A percentile compares a stretch with the other conserved stretches of the same genome.
These are phyloP conservation scores for Phoma sp. DNA, from an alignment of 2,329 filamentous ascomycete genomes.

Conservation along the genomic window DNA sequence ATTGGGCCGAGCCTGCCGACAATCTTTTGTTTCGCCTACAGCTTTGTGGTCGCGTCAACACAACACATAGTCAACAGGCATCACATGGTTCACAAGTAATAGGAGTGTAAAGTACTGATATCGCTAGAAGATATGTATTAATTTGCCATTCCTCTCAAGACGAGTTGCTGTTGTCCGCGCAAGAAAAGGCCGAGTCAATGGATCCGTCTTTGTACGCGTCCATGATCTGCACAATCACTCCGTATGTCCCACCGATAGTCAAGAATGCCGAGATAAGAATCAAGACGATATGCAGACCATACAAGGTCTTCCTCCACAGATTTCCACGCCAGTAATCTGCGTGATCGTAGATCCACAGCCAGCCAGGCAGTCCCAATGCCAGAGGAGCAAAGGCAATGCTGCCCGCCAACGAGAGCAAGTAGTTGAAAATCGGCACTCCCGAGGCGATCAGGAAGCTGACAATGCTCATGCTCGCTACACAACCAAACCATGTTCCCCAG, in stretches of 20 bases:
- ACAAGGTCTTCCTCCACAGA: slow-evolving; percentile 45
- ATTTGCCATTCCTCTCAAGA: slow-evolving; percentile 14
- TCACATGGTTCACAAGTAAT: neutral
- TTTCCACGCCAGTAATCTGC: slow-evolving; percentile 49
- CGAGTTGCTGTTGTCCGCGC: slow-evolving; percentile 41
- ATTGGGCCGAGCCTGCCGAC: neutral
- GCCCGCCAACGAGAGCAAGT: slow-evolving; percentile 57
- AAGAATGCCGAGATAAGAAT: slow-evolving; percentile 57
- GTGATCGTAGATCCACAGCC: slow-evolving; percentile 61
- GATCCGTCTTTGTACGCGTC: slow-evolving; percentile 57
- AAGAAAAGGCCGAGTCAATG: slow-evolving; percentile 50
- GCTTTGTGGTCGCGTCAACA: neutral
- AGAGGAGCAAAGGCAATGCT: slow-evolving; percentile 60
- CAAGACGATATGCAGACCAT: slow-evolving; percentile 51
- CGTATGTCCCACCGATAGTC: slow-evolving; percentile 57
- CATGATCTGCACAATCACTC: slow-evolving; percentile 59
- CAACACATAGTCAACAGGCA: neutral
- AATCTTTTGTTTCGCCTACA: neutral
- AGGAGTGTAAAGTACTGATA: neutral
- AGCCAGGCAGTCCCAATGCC: slow-evolving; percentile 56
- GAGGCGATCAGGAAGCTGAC: slow-evolving; percentile 59
- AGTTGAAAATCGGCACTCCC: slow-evolving; percentile 64
- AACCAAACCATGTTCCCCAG: slow-evolving; percentile 60
- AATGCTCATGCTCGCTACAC: slow-evolving; percentile 51
- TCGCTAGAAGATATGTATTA: neutral